Evolutionary conservation across 2,329 filamentous ascomycete species (phyloP), one percentile per base, ranked within the genome.

Genomic region (Dendrostoma leiphaemia): DNA sequence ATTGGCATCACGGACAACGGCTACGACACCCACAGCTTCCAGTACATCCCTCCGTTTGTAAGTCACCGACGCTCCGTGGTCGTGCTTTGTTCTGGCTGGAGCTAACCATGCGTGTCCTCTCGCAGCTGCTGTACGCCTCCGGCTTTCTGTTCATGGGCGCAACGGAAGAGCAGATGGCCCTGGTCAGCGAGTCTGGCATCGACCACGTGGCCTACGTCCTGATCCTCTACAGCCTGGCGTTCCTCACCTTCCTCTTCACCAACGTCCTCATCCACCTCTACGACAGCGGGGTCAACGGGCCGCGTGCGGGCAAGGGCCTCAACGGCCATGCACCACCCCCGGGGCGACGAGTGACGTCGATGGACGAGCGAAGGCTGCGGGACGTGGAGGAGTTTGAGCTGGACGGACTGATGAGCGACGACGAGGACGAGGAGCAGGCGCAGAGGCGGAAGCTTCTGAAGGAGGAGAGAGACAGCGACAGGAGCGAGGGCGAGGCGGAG

Each of bases 91-190:
- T n/a, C 15, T 10, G 5, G 13, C 12, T 7, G 28, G 17, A 40
- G 53, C 57, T 65, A 52, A 65, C 47, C 31, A 19, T 26, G 51
- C 31, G 17, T 44, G 4, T 3, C 15, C 12, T 9, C 46, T 31
- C 9, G 10, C 57, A 95, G 91, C 80, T 97, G 37, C 82, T 99
- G 26, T 96, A 90, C 65, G 91, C 92, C 6, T 89, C 92, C 3
- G 94, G 94, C 1, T 96, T 97, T 74, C 80, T 99, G 37, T 99
- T 99, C 75, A 96, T 97, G 91, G 89, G 91, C 29, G 93, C 94
- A 15, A 97, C 91, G 1, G 94, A 97, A 69, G 92, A 99, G 73
- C 94, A 97, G 72, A 96, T 97, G 90, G 66, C 78, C 21, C 76
- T 97, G 2, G 77, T 97, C 5, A 80, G 83, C 37, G 76, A 83